Percentiles rank a stretch among this genome's conserved stretches.
Conservation (phyloP, 163 green algal genomes). For the Chlorella variabilis region DNA sequence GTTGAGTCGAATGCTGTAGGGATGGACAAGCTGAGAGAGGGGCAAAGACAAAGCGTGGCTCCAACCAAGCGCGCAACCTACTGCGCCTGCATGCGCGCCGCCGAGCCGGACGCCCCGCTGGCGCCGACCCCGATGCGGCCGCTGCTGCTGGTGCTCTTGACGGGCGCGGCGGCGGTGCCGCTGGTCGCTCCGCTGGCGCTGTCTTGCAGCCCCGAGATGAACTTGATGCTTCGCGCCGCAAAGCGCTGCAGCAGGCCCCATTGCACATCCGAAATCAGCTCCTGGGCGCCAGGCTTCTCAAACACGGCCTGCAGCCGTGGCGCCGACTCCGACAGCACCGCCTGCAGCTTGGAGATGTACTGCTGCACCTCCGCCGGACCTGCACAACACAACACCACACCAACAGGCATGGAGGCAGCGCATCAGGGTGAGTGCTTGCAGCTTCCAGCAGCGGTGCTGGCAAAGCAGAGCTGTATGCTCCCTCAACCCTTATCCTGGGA, state of each 20-base stretch:
- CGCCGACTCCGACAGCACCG: slow-evolving; percentile 1
- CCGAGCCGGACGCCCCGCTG: too few species aligned
- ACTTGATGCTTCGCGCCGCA: slow-evolving; percentile 53
- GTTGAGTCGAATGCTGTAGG: too few species aligned
- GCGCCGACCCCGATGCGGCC: too few species aligned
- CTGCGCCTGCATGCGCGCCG: too few species aligned
- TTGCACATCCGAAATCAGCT: slow-evolving; percentile 54
- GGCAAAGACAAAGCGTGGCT: too few species aligned
- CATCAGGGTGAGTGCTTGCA: too few species aligned
- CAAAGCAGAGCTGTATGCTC: too few species aligned
- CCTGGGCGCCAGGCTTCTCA: slow-evolving; percentile 47
- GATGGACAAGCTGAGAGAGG: too few species aligned
- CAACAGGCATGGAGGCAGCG: background rate
- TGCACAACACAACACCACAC: slow-evolving; percentile 3
- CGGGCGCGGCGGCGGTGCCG: background rate
- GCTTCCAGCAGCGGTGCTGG: too few species aligned
- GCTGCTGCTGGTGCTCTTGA: too few species aligned
- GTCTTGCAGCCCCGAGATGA: slow-evolving; percentile 32
- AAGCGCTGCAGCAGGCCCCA: slow-evolving; percentile 49
- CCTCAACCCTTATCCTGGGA: too few species aligned
- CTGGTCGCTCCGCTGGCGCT: slow-evolving; percentile 9
- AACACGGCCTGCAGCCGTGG: slow-evolving; percentile 50
- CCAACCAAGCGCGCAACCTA: too few species aligned
- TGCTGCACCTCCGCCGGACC: slow-evolving; percentile 39
- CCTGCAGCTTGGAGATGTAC: slow-evolving; percentile 43